Base-by-base conservation (phyloP, 495 filamentous ascomycete genomes). In the Xylaria bambusicola region DNA sequence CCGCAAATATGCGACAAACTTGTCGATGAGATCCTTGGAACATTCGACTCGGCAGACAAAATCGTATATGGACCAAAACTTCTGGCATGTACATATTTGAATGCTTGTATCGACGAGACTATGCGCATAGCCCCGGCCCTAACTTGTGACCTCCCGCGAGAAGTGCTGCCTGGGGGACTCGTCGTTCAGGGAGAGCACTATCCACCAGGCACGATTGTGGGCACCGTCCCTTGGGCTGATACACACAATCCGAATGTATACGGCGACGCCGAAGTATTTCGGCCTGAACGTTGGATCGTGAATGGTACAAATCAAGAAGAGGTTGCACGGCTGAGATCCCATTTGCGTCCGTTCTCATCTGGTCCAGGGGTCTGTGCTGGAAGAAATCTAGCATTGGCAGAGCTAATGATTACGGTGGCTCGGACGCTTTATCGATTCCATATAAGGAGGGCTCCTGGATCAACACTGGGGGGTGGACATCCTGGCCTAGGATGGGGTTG, bases 91-190 rank as follows among this genome's bases (percentile, higher is more conserved):
- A 46, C 77, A 1, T 90, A 88, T 56, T 76, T 89, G 12, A 80
- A 84, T 36, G 84, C 86, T 1, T 80, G 83, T 15, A 80, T 90
- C 55, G 83, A 87, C 59, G 88, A 91, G 68, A 75, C 76, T 0
- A 72, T 90, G 66, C 79, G 87, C 0, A 48, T 88, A 1, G 79
- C 86, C 62, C 81, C 87, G 0, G 78, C 79, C 0, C 73, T 78
- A 0, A 76, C 79, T 0, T 70, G 86, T 13, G 70, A 78, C 1
- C 72, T 88, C 12, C 80, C 84, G 59, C 79, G 85, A 1, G 68
- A 84, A 38, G 83, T 88, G 0, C 86, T 82, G 1, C 61, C 68
- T 12, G 75, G 75, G 6, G 86, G 86, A 0, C 64, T 77, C 2
- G 68, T 72, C 4, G 77, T 88, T 31, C 71, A 73, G 3, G 80